Evolutionary conservation across 495 filamentous ascomycete species (phyloP).

Genomic region (Daldinia loculata): DNA sequence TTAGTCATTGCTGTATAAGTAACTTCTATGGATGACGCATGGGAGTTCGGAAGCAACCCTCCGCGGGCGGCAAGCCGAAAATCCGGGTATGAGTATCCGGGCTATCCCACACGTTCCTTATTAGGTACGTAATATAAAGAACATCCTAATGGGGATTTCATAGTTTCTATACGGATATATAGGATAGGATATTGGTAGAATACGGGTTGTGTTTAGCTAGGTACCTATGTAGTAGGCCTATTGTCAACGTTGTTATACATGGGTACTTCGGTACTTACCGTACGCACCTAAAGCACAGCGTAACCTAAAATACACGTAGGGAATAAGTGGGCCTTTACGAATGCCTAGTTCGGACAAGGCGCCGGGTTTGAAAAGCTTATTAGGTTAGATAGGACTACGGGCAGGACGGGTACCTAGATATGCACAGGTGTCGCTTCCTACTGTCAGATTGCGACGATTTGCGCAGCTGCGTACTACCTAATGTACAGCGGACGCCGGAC

Average conservation of each 20-base stretch:
- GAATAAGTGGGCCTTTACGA: constrained; percentile 8
- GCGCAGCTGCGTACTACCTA: constrained; percentile 1
- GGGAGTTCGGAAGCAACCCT: background rate
- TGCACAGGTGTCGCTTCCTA: background rate
- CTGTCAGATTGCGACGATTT: constrained; percentile 32
- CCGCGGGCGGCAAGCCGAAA: background rate
- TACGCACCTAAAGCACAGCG: background rate
- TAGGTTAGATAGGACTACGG: constrained; percentile 6
- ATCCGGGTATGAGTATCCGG: background rate
- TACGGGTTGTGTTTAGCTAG: background rate
- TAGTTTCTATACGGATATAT: background rate
- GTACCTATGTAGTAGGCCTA: too few relatives aligned
- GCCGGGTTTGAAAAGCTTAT: constrained; percentile 37
- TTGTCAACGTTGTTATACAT: background rate
- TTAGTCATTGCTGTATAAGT: background rate
- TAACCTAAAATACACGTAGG: constrained; percentile 4
- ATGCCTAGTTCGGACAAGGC: constrained; percentile 23
- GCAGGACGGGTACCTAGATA: constrained; percentile 6
- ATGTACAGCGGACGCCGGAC: constrained; percentile 4
- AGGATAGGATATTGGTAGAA: background rate
- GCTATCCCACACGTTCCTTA: background rate
- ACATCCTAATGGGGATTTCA: background rate
- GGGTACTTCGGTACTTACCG: background rate
- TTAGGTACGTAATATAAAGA: background rate
- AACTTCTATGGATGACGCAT: background rate